phyloP scores from a whole-genome alignment of 192 early-diverging fungal species.

The Hyaloraphidium curvatum region DNA sequence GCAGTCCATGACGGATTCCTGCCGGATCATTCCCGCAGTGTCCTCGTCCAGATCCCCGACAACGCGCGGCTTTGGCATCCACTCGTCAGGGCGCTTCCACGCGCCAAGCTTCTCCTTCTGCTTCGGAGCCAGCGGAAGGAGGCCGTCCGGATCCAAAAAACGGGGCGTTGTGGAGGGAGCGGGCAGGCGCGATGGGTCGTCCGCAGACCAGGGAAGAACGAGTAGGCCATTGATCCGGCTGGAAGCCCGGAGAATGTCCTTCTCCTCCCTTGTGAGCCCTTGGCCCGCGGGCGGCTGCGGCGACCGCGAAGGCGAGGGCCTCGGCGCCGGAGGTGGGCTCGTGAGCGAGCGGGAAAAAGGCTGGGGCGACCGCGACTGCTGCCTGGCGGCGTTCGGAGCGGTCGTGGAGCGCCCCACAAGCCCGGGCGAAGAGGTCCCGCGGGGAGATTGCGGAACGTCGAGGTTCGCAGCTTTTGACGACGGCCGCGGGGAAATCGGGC shows the following conservation, averaged over 20 bases:
- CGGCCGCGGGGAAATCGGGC: too few relatives aligned
- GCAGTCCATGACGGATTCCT: conserved; percentile 88
- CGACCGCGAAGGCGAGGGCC: too few relatives aligned
- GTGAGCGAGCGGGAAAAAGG: too few relatives aligned
- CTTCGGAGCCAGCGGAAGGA: conserved; percentile 44
- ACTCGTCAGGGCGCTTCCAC: conserved; percentile 65
- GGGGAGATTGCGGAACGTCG: too few relatives aligned
- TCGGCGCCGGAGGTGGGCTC: too few relatives aligned
- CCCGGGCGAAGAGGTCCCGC: too few relatives aligned
- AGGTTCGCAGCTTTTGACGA: too few relatives aligned
- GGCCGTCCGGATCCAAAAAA: conserved; percentile 68
- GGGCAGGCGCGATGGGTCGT: too few relatives aligned
- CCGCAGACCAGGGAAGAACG: conserved; percentile 51
- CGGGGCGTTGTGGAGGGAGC: conserved; percentile 23
- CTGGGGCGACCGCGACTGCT: too few relatives aligned
- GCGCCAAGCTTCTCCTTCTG: conserved; percentile 50
- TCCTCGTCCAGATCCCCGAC: conserved; percentile 13
- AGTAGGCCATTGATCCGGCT: conserved; percentile 49
- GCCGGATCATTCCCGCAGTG: conserved; percentile 35
- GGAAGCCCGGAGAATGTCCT: conserved; percentile 38
- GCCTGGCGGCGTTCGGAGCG: too few relatives aligned
- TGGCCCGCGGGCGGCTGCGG: too few relatives aligned
- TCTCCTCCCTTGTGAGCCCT: conserved; percentile 24
- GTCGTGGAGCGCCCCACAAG: too few relatives aligned
- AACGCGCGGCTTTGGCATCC: conserved; percentile 46